A percentile compares a stretch with the other conserved stretches of the same genome.
Evolutionary conservation across 2,329 filamentous ascomycete genomes (phyloP).

Genomic region (Parastagonospora avenae): DNA sequence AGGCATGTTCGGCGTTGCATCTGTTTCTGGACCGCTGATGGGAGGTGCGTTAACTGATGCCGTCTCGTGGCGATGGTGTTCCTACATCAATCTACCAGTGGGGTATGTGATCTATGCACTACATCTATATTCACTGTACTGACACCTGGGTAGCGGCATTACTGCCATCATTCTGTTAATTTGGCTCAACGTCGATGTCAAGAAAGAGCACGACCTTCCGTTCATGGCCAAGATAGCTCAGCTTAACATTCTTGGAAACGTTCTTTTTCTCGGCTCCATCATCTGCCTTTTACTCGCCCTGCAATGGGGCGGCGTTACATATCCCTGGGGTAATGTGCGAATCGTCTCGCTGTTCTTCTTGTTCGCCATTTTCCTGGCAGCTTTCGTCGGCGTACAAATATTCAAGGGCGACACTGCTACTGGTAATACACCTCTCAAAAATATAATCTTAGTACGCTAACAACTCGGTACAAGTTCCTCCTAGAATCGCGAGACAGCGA

Average conservation of each 20-base stretch:
- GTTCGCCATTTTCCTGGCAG: constrained; percentile 42
- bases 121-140: too few relatives aligned
- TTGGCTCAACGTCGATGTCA: not conserved
- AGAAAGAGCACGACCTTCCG: constrained; percentile 2
- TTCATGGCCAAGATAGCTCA: too few relatives aligned
- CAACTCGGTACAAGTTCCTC: too few relatives aligned
- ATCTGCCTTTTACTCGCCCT: constrained; percentile 52
- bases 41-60: constrained; percentile 9
- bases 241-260: too few relatives aligned
- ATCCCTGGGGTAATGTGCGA: constrained; percentile 50
- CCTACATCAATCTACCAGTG: constrained; percentile 14
- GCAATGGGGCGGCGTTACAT: constrained; percentile 49
- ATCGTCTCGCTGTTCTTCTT: constrained; percentile 55
- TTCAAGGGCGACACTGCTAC: not conserved
- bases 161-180: not conserved
- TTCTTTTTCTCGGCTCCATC: constrained; percentile 46
- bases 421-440: not conserved
- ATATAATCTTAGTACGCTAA: too few relatives aligned
- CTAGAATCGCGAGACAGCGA: too few relatives aligned
- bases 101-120: too few relatives aligned
- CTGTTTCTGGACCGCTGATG: constrained; percentile 4
- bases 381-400: constrained; percentile 5
- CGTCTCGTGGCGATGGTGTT: constrained; percentile 10
- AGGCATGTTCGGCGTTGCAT: constrained; percentile 1
- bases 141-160: too few relatives aligned